Conservation (phyloP, 495 filamentous ascomycete species). For the Podospora didyma region DNA sequence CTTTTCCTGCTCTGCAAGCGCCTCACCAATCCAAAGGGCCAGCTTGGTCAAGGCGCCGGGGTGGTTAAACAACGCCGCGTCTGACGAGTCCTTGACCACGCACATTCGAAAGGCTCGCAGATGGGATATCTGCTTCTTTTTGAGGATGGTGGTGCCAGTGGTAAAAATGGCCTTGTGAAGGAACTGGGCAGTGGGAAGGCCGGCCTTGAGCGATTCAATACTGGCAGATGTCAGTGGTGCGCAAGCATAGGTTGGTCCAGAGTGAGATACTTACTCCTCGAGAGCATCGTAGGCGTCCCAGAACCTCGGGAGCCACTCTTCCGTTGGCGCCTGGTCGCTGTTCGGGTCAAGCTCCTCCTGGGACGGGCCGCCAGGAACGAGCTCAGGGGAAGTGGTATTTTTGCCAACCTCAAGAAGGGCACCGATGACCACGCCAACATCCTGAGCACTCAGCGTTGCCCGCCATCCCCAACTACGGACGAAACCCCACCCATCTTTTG, state of each 20-base stretch:
- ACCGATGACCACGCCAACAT: slow-evolving; percentile 85
- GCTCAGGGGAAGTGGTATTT: slow-evolving; percentile 31
- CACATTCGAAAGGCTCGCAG: slow-evolving; percentile 90
- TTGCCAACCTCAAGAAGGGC: slow-evolving; percentile 89
- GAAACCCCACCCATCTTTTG: slow-evolving; percentile 90
- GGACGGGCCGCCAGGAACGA: slow-evolving; percentile 15
- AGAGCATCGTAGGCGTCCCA: slow-evolving; percentile 94
- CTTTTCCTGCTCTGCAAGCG: slow-evolving; percentile 81
- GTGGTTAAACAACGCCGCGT: slow-evolving; percentile 83
- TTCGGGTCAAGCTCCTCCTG: slow-evolving; percentile 40
- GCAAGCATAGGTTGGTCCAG: slow-evolving; percentile 7
- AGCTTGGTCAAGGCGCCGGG: slow-evolving; percentile 89
- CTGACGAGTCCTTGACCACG: slow-evolving; percentile 91
- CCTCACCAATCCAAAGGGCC: slow-evolving; percentile 90
- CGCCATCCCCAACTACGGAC: slow-evolving; percentile 98
- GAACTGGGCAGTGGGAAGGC: slow-evolving; percentile 78
- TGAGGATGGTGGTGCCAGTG: slow-evolving; percentile 83
- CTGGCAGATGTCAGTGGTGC: slow-evolving; percentile 25
- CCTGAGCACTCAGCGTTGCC: slow-evolving; percentile 84
- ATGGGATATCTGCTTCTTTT: slow-evolving; percentile 90
- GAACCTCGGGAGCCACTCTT: slow-evolving; percentile 74
- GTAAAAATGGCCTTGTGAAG: slow-evolving; percentile 91
- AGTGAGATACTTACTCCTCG: slow-evolving; percentile 49
- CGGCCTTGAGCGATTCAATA: slow-evolving; percentile 69
- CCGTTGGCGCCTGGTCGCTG: slow-evolving; percentile 47